Conservation (phyloP, 495 filamentous ascomycete species). For the Rhypophila decipiens region DNA sequence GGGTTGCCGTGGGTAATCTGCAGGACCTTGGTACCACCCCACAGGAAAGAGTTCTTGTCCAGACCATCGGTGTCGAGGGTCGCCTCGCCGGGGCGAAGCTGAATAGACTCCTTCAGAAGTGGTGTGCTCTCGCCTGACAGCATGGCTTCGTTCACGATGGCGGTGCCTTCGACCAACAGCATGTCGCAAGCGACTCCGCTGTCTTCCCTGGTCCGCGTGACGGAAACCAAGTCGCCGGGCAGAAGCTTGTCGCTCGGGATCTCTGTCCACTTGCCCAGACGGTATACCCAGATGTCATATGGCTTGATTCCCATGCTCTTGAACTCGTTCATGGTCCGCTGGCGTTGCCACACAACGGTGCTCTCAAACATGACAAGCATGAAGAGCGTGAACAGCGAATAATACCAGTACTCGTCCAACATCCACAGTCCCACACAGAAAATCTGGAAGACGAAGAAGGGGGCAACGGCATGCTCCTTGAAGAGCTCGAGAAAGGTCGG, state of each 20-base stretch:
- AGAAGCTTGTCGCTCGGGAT: constrained; percentile 89
- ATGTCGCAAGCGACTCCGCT: constrained; percentile 97
- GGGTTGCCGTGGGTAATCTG: constrained; percentile 82
- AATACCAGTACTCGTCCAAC: constrained; percentile 99
- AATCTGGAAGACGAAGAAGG: constrained; percentile 98
- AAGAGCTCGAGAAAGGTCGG: constrained; percentile 93
- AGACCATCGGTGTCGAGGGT: constrained; percentile 80
- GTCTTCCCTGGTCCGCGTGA: constrained; percentile 93
- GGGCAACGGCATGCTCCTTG: constrained; percentile 95
- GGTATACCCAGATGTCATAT: constrained; percentile 85
- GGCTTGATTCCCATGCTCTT: constrained; percentile 99
- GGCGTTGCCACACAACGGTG: constrained; percentile 98
- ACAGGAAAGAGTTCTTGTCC: constrained; percentile 95
- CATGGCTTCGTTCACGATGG: constrained; percentile 99
- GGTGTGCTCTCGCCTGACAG: constrained; percentile 97
- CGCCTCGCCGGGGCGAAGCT: constrained; percentile 82
- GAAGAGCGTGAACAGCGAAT: constrained; percentile 95
- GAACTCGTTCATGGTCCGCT: constrained; percentile 95
- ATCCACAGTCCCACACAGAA: constrained; percentile 99
- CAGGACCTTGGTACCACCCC: constrained; percentile 94
- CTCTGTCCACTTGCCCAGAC: constrained; percentile 79
- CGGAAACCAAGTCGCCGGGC: constrained; percentile 93
- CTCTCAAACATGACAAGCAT: constrained; percentile 98
- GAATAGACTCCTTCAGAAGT: constrained; percentile 91
- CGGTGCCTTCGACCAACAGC: constrained; percentile 86